A percentile compares a stretch with the other conserved stretches of the same genome.
Conservation (phyloP, 1,139 yeast genomes). For the Wickerhamomyces sp. region DNA sequence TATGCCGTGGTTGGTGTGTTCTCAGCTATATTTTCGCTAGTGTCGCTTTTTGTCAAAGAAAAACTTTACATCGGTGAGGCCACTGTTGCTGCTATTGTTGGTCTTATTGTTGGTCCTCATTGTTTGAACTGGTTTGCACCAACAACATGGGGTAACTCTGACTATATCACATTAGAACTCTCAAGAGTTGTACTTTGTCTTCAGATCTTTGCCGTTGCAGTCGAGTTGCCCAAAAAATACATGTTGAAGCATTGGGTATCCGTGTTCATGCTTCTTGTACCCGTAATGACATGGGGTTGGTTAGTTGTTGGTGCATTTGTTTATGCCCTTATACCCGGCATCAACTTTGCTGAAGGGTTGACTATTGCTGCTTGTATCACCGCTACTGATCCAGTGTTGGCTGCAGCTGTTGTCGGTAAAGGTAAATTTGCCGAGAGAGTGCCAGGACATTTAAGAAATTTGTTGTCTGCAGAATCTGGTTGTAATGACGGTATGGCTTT, state of each 20-base stretch:
- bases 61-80: conserved; percentile 91
- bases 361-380: conserved; percentile 90
- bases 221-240: conserved; percentile 89
- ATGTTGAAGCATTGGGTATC: conserved; percentile 90
- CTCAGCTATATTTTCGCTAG: conserved; percentile 77
- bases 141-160: conserved; percentile 84
- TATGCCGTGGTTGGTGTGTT: conserved; percentile 93
- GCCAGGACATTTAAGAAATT: conserved; percentile 91
- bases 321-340: conserved; percentile 81
- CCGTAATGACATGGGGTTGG: conserved; percentile 97
- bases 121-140: conserved; percentile 89
- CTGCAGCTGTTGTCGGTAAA: conserved; percentile 97
- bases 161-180: conserved; percentile 79
- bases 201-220: conserved; percentile 97
- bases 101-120: conserved; percentile 91
- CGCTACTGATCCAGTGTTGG: conserved; percentile 96
- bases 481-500: conserved; percentile 99
- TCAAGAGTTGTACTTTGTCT: conserved; percentile 85
- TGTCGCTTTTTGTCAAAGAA: conserved; percentile 90
- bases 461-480: conserved; percentile 90
- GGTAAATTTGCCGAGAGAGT: conserved; percentile 97
- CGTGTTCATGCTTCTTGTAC: conserved; percentile 70
- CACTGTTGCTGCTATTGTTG: conserved; percentile 86
- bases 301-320: conserved; percentile 78
- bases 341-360: conserved; percentile 71